phyloP scores from a whole-genome alignment of 2,329 filamentous ascomycete species.

The Hypoxylon sp. region DNA sequence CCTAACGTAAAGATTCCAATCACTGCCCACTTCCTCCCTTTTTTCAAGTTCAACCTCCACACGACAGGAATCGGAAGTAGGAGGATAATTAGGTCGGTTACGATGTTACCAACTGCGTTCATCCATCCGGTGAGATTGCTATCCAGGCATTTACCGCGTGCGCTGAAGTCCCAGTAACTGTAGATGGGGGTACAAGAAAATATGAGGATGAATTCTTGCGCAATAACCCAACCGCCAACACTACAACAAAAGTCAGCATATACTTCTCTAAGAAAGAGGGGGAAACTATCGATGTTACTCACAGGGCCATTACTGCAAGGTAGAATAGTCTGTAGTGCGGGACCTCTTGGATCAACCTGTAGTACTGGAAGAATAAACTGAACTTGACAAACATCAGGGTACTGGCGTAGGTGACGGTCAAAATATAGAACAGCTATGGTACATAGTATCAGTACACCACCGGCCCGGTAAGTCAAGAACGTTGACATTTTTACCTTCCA shows the following conservation, averaged over 20 bases:
- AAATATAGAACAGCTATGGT: slow-evolving; percentile 41
- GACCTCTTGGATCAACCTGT: slow-evolving; percentile 45
- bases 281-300: no score
- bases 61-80: slow-evolving; percentile 47
- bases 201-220: slow-evolving; percentile 43
- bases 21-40: slow-evolving; percentile 43
- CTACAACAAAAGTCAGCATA: no score
- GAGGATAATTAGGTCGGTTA: slow-evolving; percentile 47
- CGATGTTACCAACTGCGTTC: slow-evolving; percentile 45
- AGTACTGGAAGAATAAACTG: slow-evolving; percentile 49
- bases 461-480: not conserved
- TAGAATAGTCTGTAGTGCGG: slow-evolving; percentile 42
- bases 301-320: slow-evolving; percentile 32
- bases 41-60: slow-evolving; percentile 44
- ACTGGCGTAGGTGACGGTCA: slow-evolving; percentile 42
- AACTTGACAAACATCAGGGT: slow-evolving; percentile 46
- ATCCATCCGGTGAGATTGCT: slow-evolving; percentile 39
- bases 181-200: slow-evolving; percentile 43
- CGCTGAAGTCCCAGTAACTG: slow-evolving; percentile 32
- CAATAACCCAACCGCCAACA: slow-evolving; percentile 44
- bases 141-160: slow-evolving; percentile 35
- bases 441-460: slow-evolving; percentile 24
- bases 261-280: no score
- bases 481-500: slow-evolving; percentile 39
- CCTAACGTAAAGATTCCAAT: slow-evolving; percentile 45